Evolutionary conservation across 257 asterid species (phyloP), one percentile per base, ranked within the genome.

Genomic region (Mitragyna speciosa): DNA sequence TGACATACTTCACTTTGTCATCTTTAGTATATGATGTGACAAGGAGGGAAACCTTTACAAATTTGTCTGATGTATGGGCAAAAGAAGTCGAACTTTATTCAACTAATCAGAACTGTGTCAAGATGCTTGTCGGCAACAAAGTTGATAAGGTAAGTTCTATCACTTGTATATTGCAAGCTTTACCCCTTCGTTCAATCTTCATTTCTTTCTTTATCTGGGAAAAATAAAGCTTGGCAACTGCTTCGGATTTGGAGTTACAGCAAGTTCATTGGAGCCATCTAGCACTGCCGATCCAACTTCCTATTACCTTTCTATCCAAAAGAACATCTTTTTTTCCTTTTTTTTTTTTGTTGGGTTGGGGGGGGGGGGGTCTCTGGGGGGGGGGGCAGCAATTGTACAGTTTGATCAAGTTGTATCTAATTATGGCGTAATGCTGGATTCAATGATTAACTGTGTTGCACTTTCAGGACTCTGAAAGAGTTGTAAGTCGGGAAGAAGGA

Each of bases 91-190:
- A 94, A 83, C 89, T 92, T 49, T 94, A 94, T 84, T 91, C 95
- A 70, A 91, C 93, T 65, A 88, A 90, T 80, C 91, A 87, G 83
- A 92, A 94, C 76, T 94, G 97, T 73, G 85, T 91, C 85, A 94
- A 94, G 93, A 94, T 94, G 92, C 96, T 94, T 67, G 97, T 94
- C 4, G 98, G 98, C 36, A 94, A 94, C 91, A 94, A 94, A 94
- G 94, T 92, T 80, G 98, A 94, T 83, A 87, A 87, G 80, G 98
- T 94, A 86, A 76, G 91, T 84, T 54, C 71, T 68, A 58, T 58
- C 26, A 17, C 52, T 43, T 63, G 58, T 43, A 33, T 59, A 51
- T 36, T 33, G 49, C 20, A n/a, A 39, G 26, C 66, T 26, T 22
- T 48, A 59, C 7, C 43, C 11, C 6, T 28, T 77, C 30, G 7